Evolutionary conservation across 768 basidiomycete species (phyloP).

Genomic region (Auricularia sp.): DNA sequence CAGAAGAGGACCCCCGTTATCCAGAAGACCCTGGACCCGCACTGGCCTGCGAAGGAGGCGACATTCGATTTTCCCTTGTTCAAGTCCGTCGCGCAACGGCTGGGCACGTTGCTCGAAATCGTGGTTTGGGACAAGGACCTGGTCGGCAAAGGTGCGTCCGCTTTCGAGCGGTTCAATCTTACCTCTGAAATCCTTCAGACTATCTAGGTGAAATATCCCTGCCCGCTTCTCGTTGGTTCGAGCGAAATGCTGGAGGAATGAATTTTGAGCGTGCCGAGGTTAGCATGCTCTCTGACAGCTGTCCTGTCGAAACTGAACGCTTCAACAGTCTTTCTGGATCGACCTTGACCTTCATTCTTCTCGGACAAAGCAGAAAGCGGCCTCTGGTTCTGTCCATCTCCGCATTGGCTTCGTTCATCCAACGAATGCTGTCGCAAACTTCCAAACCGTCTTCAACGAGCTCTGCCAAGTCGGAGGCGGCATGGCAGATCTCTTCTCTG

Average conservation of each 20-base stretch:
- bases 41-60: conserved; percentile 5
- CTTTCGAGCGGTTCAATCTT: no score
- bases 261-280: neutral
- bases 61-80: conserved; percentile 9
- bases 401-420: conserved; percentile 5
- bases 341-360: neutral
- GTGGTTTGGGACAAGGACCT: conserved; percentile 10
- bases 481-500: neutral
- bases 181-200: neutral
- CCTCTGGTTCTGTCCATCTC: neutral
- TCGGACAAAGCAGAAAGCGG: neutral
- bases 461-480: neutral
- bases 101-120: conserved; percentile 4
- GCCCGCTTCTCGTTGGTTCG: neutral
- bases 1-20: conserved; percentile 5
- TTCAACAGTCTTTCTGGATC: neutral
- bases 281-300: neutral
- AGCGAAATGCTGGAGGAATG: neutral
- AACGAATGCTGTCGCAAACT: neutral
- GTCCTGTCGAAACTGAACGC: neutral
- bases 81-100: neutral
- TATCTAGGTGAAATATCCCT: conserved; percentile 6
- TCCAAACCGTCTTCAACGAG: neutral
- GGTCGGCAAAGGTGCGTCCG: conserved; percentile 5
- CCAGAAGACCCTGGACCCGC: neutral